Evolutionary conservation across 108 stramenopile genomes (phyloP), one percentile per base, ranked within the genome.

Genomic region (Skeletonema potamos): DNA sequence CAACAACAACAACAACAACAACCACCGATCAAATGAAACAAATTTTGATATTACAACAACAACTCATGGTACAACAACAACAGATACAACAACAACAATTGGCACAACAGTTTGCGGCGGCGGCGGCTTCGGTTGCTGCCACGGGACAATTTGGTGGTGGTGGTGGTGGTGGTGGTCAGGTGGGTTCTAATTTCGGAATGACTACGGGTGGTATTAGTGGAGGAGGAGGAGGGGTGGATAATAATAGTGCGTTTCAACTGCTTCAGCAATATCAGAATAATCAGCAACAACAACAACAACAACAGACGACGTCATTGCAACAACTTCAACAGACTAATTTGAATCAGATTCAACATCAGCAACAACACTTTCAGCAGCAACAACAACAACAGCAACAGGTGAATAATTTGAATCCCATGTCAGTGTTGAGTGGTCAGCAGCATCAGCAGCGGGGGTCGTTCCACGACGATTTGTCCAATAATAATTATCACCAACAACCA

Each of bases 341-440:
- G 43, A 84, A 81, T 46, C 46, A 81, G 56, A 73, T 85, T 20
- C 84, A 85, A 56, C 81, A 85, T 64, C 68, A 79, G 27, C 84
- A 82, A 1, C 76, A n/a, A n/a, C n/a, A n/a, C n/a, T n/a, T n/a
- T n/a, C n/a, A 72, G 9, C 79, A 81, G 27, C 83, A 86, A 58
- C 73, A 67, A 41, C 58, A 67, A 1, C 51, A 34, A 26, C 81
- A 74, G 44, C 77, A 81, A 37, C 13, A 17, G 20, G 20, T 24
- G 48, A 51, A 51, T 51, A 41, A 10, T 10, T 46, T 46, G 48
- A 51, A 54, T 54, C 59, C 59, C 59, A 44, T 54, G 51, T 4
- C 8, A 5, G 20, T 46, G 7, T 54, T 46, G 59, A 46, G 59
- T 46, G 48, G 51, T 18, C 59, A 46, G 33, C 58, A 17, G 18